Evolutionary conservation across 1,284 basidiomycete species (phyloP), one percentile per base, ranked within the genome.

Genomic region (Tetrapyrgos nigripes): DNA sequence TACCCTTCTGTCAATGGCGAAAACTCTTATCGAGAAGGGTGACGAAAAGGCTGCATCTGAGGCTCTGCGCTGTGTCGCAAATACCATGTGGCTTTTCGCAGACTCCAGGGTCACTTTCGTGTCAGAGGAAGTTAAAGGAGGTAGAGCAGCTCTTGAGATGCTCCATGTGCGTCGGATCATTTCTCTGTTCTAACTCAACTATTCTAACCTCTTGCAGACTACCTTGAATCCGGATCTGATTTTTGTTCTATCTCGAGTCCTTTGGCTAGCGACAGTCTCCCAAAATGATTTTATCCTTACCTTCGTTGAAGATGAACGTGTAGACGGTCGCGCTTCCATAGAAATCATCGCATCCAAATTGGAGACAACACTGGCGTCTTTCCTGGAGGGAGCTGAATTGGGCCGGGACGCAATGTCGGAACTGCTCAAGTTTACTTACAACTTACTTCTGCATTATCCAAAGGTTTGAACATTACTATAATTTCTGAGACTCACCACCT

Each of bases 391-490:
- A 47, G 71, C 79, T 14, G 81, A 80, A 59, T 84, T 86, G 74
- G 79, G 83, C 8, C 80, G 80, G 57, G 91, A 93, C 60, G 90
- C 91, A 3, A 83, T 87, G 80, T 83, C 83, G 2, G 92, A 94
- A 70, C 69, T 92, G 35, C 79, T 94, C 57, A 94, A 94, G 68
- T 81, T 93, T 53, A 77, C 82, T 9, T 94, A 92, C 73, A 93
- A 94, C 67, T 67, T 93, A 35, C 79, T 91, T 56, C 72, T 87
- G 47, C 88, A 93, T 68, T 94, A 87, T 68, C 84, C 85, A 0
- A 83, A 80, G 71, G 83, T 81, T 26, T 40, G 73, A 27, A 13
- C 21, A 6, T 28, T 26, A 3, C 21, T 28, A 40, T 31, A 26
- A 14, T 28, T 11, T 40, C 27, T 23, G 14, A n/a, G 9, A 55